These are phyloP conservation scores for Teratosphaeria destructans DNA, from an alignment of 2,329 filamentous ascomycete species.

Conservation along the genomic window DNA sequence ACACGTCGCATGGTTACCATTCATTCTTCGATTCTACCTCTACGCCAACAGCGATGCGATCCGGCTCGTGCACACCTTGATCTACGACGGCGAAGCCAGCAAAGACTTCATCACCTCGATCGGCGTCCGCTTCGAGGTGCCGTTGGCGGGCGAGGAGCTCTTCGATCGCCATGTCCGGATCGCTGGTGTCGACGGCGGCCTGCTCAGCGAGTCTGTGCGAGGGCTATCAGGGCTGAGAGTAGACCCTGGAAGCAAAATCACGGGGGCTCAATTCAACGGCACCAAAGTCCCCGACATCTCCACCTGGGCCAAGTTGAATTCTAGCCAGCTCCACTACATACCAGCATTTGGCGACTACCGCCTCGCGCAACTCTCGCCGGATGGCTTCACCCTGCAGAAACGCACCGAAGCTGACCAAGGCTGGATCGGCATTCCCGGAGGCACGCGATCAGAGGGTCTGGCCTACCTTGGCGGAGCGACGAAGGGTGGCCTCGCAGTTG, in stretches of 20 bases:
- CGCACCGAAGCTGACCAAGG: constrained; percentile 46
- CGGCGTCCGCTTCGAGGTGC: constrained; percentile 47
- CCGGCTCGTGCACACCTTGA: constrained; percentile 45
- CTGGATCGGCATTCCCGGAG: constrained; percentile 50
- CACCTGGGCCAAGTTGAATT: constrained; percentile 40
- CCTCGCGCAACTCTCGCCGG: constrained; percentile 47
- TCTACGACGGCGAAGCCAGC: constrained; percentile 42
- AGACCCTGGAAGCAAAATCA: constrained; percentile 43
- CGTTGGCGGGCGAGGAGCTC: constrained; percentile 41
- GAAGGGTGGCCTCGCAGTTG: constrained; percentile 48
- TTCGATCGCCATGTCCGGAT: constrained; percentile 52
- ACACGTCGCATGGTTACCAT: constrained; percentile 41
- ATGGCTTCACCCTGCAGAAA: constrained; percentile 52
- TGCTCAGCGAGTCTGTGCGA: constrained; percentile 49
- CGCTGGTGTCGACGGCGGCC: constrained; percentile 44
- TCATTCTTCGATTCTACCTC: constrained; percentile 47
- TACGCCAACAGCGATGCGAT: constrained; percentile 48
- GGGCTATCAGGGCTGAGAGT: constrained; percentile 49
- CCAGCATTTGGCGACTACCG: constrained; percentile 50
- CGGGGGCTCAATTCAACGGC: constrained; percentile 42
- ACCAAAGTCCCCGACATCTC: constrained; percentile 32
- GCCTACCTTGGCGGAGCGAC: constrained; percentile 50
- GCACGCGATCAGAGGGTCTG: constrained; percentile 45
- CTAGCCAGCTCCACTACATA: constrained; percentile 44
- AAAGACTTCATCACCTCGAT: constrained; percentile 45